phyloP scores from a whole-genome alignment of 441 rosid species.

The Geranium incanum region DNA sequence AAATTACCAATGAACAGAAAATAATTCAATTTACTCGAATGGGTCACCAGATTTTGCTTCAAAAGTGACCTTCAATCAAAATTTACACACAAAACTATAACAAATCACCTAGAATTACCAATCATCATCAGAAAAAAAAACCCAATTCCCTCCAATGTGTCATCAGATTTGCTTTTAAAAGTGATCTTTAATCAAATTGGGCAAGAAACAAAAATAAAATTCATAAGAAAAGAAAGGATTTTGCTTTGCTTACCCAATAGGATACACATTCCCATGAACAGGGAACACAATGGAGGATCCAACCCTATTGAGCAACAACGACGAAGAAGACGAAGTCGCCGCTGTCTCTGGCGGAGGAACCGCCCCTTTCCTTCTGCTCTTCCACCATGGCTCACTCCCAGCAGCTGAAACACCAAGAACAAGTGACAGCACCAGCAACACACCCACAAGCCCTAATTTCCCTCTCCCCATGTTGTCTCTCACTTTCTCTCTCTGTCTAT shows the following conservation, averaged over 20 bases:
- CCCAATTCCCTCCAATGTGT: not conserved
- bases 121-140: not conserved
- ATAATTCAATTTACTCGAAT: not conserved
- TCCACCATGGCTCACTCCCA: conserved; percentile 9
- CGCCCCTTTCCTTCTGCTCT: conserved; percentile 9
- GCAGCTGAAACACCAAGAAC: conserved; percentile 8
- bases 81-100: not conserved
- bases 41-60: conserved; percentile 1
- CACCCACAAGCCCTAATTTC: conserved; percentile 3
- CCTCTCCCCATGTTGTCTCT: conserved; percentile 2
- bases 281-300: conserved; percentile 55
- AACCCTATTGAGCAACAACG: conserved; percentile 33
- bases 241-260: conserved; percentile 4
- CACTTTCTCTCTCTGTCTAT: not conserved
- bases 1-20: not conserved
- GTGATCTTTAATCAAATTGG: conserved; percentile 5
- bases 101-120: not conserved
- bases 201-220: not conserved
- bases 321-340: conserved; percentile 21
- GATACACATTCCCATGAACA: conserved; percentile 15
- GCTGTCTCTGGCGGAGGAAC: not conserved
- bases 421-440: conserved; percentile 5
- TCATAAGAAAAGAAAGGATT: not conserved
- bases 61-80: not conserved
- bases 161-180: not conserved